A percentile compares a stretch with the other conserved stretches of the same genome.
phyloP scores from a whole-genome alignment of 805 yeast species.

The Kodamaea leandrae region DNA sequence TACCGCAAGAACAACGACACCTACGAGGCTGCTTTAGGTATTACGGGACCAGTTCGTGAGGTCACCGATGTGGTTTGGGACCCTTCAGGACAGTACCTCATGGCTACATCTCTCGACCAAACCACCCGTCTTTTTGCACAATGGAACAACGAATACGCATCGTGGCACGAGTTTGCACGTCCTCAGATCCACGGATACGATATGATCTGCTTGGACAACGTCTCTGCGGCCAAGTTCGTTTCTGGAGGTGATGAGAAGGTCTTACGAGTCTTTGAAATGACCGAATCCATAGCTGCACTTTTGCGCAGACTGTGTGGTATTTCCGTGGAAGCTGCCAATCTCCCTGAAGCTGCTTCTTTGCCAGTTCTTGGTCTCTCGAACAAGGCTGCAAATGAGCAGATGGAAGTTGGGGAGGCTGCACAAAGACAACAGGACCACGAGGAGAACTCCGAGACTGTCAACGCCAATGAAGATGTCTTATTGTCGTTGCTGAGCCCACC shows the following conservation, averaged over 20 bases:
- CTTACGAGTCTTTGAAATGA: slow-evolving; percentile 83
- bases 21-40: slow-evolving; percentile 51
- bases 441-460: slow-evolving; percentile 35
- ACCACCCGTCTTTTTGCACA: slow-evolving; percentile 82
- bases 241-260: slow-evolving; percentile 97
- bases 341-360: slow-evolving; percentile 83
- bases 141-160: slow-evolving; percentile 47
- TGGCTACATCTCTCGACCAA: slow-evolving; percentile 86
- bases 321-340: slow-evolving; percentile 18
- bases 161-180: slow-evolving; percentile 92
- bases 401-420: slow-evolving; percentile 39
- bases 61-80: slow-evolving; percentile 83
- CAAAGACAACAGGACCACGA: slow-evolving; percentile 42
- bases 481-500: slow-evolving; percentile 60
- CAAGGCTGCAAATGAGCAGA: slow-evolving; percentile 65
- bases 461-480: slow-evolving; percentile 48
- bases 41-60: slow-evolving; percentile 73
- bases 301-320: slow-evolving; percentile 55
- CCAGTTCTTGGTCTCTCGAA: slow-evolving; percentile 94
- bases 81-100: slow-evolving; percentile 58
- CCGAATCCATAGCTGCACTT: slow-evolving; percentile 68
- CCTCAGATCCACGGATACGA: slow-evolving; percentile 99
- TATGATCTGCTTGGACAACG: slow-evolving; percentile 74
- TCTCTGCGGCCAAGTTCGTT: slow-evolving; percentile 63
- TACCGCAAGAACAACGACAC: slow-evolving; percentile 49